phyloP scores from a whole-genome alignment of 768 basidiomycete genomes.

The Lactarius deliciosus region DNA sequence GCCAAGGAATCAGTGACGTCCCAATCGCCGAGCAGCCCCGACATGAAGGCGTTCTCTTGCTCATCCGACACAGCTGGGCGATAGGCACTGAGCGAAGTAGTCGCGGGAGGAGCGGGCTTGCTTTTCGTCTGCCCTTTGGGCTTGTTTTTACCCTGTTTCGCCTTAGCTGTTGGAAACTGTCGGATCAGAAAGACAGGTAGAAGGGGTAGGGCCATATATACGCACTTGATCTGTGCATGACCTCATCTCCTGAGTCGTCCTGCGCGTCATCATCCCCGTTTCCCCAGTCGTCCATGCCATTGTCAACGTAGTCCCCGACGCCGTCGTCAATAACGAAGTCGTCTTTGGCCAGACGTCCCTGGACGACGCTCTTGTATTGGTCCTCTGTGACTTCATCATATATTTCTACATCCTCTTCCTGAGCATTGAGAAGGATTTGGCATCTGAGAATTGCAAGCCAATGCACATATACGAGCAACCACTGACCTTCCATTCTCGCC shows the following conservation, averaged over 20 bases:
- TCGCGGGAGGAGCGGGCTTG: constrained; percentile 46
- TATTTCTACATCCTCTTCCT: constrained; percentile 63
- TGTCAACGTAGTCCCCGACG: constrained; percentile 87
- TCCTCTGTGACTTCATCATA: constrained; percentile 92
- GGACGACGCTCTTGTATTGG: constrained; percentile 84
- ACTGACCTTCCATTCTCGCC: constrained; percentile 58
- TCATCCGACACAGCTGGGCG: constrained; percentile 70
- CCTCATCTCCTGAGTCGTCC: constrained; percentile 38
- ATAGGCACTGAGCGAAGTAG: constrained; percentile 76
- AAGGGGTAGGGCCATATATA: not conserved
- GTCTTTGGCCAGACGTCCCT: constrained; percentile 74
- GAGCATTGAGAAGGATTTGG: constrained; percentile 29
- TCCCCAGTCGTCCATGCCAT: constrained; percentile 95
- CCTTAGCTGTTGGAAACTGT: constrained; percentile 33
- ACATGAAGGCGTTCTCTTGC: constrained; percentile 90
- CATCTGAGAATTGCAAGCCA: constrained; percentile 13
- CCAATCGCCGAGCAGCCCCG: constrained; percentile 69
- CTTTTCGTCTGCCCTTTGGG: constrained; percentile 47
- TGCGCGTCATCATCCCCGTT: constrained; percentile 56
- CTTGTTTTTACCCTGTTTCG: constrained; percentile 44
- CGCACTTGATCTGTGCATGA: constrained; percentile 37
- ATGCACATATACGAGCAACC: not conserved
- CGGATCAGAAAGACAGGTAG: constrained; percentile 25
- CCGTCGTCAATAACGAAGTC: constrained; percentile 98
- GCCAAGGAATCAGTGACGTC: constrained; percentile 49